These are phyloP conservation scores for Scheffersomyces segobiensis DNA, from an alignment of 1,139 yeast species.

Conservation along the genomic window DNA sequence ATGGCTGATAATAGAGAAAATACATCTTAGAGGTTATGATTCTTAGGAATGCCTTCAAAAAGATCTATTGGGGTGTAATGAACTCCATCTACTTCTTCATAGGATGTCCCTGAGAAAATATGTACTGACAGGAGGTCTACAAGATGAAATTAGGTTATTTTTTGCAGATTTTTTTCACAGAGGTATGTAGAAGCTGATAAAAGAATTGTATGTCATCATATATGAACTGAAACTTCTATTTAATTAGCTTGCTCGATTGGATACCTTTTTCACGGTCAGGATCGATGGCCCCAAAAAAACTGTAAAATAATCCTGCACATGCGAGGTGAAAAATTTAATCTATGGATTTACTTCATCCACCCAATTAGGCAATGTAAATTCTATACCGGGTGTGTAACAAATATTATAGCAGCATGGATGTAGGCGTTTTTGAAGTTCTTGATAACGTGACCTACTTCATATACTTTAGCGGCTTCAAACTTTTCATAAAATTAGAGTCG, in stretches of 20 bases:
- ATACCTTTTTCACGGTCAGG: not conserved
- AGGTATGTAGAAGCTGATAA: no score
- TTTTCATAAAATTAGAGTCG: not conserved
- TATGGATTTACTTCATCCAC: slow-evolving; percentile 28
- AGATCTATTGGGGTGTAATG: no score
- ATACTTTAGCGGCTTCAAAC: not conserved
- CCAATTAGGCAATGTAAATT: slow-evolving; percentile 37
- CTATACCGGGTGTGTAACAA: slow-evolving; percentile 10
- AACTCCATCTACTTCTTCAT: no score
- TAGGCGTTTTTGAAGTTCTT: no score
- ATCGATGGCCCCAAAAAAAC: not conserved
- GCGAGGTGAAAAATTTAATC: slow-evolving; percentile 18
- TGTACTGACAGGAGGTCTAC: no score
- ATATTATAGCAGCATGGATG: no score
- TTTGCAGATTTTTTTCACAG: no score
- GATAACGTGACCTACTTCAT: not conserved
- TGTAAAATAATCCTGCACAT: slow-evolving; percentile 14
- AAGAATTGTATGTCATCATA: not conserved
- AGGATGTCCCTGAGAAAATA: no score
- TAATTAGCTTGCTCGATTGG: not conserved
- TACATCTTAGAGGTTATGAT: not conserved
- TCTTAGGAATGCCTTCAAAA: no score
- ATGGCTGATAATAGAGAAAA: no score
- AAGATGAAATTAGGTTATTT: no score
- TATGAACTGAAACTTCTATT: not conserved